Evolutionary conservation across 805 yeast species (phyloP).

Genomic region (Starmera amethionina): DNA sequence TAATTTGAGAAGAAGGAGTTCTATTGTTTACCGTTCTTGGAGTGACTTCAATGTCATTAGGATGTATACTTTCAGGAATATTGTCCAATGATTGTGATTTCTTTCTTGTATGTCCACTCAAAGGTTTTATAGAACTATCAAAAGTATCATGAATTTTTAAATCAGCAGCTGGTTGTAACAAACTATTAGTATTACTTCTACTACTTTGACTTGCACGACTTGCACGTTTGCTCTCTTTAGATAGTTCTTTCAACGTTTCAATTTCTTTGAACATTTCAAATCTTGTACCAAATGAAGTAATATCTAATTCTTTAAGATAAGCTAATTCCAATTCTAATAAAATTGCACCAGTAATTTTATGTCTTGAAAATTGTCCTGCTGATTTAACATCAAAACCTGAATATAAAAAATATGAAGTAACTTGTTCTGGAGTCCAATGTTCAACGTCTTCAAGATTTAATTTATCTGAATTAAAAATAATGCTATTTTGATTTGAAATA

Average conservation of each 20-base stretch:
- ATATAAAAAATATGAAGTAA: constrained; percentile 61
- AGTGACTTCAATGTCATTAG: neutral
- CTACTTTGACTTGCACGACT: too few relatives aligned
- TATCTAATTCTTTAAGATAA: constrained; percentile 85
- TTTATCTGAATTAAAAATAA: constrained; percentile 2
- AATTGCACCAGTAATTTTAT: constrained; percentile 83
- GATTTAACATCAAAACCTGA: constrained; percentile 65
- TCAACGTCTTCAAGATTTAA: constrained; percentile 40
- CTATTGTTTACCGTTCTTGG: neutral
- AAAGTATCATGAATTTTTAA: constrained; percentile 7
- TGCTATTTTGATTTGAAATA: neutral
- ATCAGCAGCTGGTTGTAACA: constrained; percentile 7
- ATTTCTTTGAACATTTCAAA: constrained; percentile 88
- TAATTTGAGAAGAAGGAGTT: constrained; percentile 1
- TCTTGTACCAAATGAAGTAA: constrained; percentile 88
- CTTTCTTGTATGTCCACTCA: constrained; percentile 33
- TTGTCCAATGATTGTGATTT: constrained; percentile 45
- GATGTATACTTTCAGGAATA: constrained; percentile 12
- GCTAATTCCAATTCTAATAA: constrained; percentile 77
- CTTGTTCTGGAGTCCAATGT: constrained; percentile 83
- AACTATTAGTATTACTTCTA: neutral
- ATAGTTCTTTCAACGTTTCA: constrained; percentile 41
- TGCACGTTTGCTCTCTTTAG: constrained; percentile 1
- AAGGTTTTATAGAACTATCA: constrained; percentile 14
- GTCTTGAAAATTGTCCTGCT: constrained; percentile 75